Conservation (phyloP, 2,329 filamentous ascomycete genomes). For the Ophiostoma sp. region DNA sequence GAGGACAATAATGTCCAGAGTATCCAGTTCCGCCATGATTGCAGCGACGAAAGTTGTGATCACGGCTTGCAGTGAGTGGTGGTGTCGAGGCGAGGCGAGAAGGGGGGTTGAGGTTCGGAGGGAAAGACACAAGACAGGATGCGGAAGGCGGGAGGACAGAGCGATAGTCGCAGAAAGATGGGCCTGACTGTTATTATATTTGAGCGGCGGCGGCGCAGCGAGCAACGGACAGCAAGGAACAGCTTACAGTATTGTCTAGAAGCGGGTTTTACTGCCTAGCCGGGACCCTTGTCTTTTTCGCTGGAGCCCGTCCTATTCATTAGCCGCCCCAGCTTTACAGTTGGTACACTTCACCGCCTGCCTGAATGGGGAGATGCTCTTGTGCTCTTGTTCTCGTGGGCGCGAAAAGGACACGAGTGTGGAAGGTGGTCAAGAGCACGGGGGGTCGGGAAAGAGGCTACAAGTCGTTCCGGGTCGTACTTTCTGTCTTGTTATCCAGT, state of each 20-base stretch:
- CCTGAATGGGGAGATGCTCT: slow-evolving; percentile 15
- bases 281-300: slow-evolving; percentile 5
- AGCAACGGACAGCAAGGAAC: not conserved
- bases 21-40: slow-evolving; percentile 92
- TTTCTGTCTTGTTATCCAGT: not conserved
- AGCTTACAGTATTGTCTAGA: not conserved
- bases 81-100: not conserved
- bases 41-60: slow-evolving; percentile 23
- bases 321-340: slow-evolving; percentile 3
- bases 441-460: not conserved
- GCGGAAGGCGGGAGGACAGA: slow-evolving; percentile 9
- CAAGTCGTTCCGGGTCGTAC: not conserved
- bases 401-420: not conserved
- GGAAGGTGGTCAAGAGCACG: not conserved
- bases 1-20: slow-evolving; percentile 89
- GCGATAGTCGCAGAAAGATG: slow-evolving; percentile 3
- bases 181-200: slow-evolving; percentile 8
- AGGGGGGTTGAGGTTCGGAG: not conserved
- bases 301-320: not conserved
- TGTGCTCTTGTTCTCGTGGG: not conserved
- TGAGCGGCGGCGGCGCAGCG: not conserved
- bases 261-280: not conserved
- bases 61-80: not conserved
- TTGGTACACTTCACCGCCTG: slow-evolving; percentile 19
- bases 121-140: slow-evolving; percentile 10